Evolutionary conservation across 1,284 basidiomycete genomes (phyloP).

Genomic region (Moniliophthora roreri): DNA sequence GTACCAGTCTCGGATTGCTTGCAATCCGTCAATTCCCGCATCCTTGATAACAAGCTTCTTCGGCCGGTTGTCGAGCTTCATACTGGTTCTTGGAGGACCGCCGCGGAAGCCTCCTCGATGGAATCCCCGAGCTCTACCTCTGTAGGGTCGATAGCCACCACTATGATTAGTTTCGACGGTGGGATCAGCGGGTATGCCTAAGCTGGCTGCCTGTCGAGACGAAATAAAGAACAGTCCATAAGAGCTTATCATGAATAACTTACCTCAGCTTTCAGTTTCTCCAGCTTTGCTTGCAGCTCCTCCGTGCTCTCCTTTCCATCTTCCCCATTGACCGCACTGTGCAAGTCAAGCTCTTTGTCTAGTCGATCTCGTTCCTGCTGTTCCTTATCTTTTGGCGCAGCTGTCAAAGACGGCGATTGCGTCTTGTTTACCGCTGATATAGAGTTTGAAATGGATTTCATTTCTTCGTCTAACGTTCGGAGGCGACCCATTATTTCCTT

Average conservation of each 20-base stretch:
- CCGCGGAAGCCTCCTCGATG: conserved; percentile 66
- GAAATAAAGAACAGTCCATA: too few relatives aligned
- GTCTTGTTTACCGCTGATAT: too few relatives aligned
- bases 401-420: conserved; percentile 26
- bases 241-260: too few relatives aligned
- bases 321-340: conserved; percentile 39
- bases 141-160: conserved; percentile 61
- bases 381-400: conserved; percentile 41
- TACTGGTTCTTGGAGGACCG: conserved; percentile 61
- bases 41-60: conserved; percentile 79
- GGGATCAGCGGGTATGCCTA: conserved; percentile 64
- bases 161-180: conserved; percentile 33
- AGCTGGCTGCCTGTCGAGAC: conserved; percentile 66
- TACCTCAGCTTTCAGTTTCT: conserved; percentile 82
- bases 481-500: conserved; percentile 77
- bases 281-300: conserved; percentile 77
- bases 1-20: conserved; percentile 79
- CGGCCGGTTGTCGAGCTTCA: conserved; percentile 91
- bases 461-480: conserved; percentile 80
- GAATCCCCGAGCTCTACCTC: conserved; percentile 63
- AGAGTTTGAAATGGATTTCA: conserved; percentile 45
- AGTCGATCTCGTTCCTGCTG: conserved; percentile 61
- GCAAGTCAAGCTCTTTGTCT: conserved; percentile 76
- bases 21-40: conserved; percentile 50
- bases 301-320: conserved; percentile 62